These are phyloP conservation scores for Blastobotrys proliferans DNA, from an alignment of 1,139 yeast species.

Conservation along the genomic window DNA sequence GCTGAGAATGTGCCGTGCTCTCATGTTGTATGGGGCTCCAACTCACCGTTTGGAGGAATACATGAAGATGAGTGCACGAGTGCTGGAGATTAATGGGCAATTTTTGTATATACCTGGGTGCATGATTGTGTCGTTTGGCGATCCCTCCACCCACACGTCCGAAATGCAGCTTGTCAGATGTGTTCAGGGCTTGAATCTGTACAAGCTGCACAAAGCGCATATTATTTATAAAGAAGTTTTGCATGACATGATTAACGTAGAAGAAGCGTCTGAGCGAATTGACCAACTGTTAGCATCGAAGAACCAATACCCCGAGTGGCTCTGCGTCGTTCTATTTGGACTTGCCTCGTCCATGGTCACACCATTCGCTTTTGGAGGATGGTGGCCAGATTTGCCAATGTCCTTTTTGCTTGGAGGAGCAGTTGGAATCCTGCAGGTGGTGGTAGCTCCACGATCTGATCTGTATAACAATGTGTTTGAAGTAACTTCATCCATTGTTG, in stretches of 20 bases:
- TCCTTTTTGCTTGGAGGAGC: constrained; percentile 74
- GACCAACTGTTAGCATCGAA: constrained; percentile 61
- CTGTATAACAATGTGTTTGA: constrained; percentile 88
- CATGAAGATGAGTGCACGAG: constrained; percentile 85
- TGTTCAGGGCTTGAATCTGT: constrained; percentile 74
- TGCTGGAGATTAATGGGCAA: constrained; percentile 86
- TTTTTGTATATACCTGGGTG: constrained; percentile 90
- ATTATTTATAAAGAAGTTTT: constrained; percentile 79
- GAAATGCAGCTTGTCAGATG: constrained; percentile 87
- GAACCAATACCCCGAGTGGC: constrained; percentile 69
- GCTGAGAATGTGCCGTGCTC: constrained; percentile 75
- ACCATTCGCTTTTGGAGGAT: constrained; percentile 87
- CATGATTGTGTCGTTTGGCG: constrained; percentile 90
- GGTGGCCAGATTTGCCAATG: constrained; percentile 85
- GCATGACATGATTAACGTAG: constrained; percentile 82
- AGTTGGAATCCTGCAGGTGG: constrained; percentile 78
- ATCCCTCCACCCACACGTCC: constrained; percentile 86
- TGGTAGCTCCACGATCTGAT: constrained; percentile 78
- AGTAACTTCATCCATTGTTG: constrained; percentile 82
- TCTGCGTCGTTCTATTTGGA: constrained; percentile 75
- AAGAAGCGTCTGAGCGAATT: constrained; percentile 70
- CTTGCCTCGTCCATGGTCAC: constrained; percentile 77
- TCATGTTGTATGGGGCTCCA: constrained; percentile 93
- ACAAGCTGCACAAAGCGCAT: constrained; percentile 78
- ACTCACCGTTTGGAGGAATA: constrained; percentile 90